Evolutionary conservation across 2,329 filamentous ascomycete species (phyloP), one percentile per base, ranked within the genome.

Genomic region (Madurella fahalii): DNA sequence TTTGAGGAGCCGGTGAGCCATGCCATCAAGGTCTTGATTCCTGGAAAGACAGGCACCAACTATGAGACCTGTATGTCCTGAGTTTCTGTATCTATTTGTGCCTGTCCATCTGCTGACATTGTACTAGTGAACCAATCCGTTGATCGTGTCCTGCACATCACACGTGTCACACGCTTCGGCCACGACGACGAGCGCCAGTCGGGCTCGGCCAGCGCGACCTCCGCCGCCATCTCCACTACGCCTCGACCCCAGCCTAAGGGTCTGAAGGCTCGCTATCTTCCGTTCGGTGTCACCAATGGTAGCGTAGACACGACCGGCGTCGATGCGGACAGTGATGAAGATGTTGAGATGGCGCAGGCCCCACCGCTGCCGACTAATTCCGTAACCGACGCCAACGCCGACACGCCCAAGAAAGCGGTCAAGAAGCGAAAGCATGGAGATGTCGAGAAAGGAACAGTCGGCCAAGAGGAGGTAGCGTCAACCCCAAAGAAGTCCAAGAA

Each of bases 241-340:
- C 74, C 82, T 47, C 80, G 85, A 56, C 74, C 80, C 44, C 88
- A 91, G 67, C 86, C 88, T 1, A 77, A 80, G 63, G 85, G 83
- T 7, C 72, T 92, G 51, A 83, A 79, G 63, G 80, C 84, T 69
- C 81, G 87, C 34, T 90, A 81, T 69, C 78, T 79, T 51, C 87
- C 87, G 1, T 80, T 86, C 43, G 87, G 87, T 30, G 75, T 81
- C 42, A 60, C 72, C 9, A 67, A 63, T 20, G 62, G 63, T 11
- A 42, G 53, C 9, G 47, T 57, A 61, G 66, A 63, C 43, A 67
- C 58, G 13, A 77, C 77, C 59, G 76, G 76, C 4, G 55, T 64
- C 11, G 75, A 74, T 25, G 70, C 79, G 64, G 76, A 75, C 17
- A 69, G 67, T 12, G 74, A 77, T 15, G 73, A 71, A 5, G 74